Base-by-base conservation (phyloP, 2,329 filamentous ascomycete species). In the Neocucurbitaria cava region DNA sequence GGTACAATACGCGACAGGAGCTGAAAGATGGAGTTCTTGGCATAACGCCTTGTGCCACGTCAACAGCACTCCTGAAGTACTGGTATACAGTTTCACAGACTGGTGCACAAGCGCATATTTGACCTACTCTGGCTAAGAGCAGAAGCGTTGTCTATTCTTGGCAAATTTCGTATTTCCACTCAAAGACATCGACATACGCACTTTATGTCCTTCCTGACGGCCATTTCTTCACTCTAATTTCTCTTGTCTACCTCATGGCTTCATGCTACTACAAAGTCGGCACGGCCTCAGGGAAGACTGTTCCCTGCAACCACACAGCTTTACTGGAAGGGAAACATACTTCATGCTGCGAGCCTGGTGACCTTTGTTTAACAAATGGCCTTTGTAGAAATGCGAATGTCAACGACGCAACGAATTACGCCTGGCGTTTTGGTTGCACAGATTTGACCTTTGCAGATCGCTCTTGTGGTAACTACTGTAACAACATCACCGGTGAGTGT, bases 341-440 rank as follows among this genome's bases (percentile, higher is more conserved):
- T 11, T 26, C 46, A 7, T 49, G 46, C 20, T 49, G 46, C 38
- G 46, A 49, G 3, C 46, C 46, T 7, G 28, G 36, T 23, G 39
- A 49, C 28, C 46, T 42, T 23, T 49, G 46, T 10, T 39, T 49
- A 8, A 49, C 46, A n/a, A 49, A 49, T 28, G 46, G 46, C 3
- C 28, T 49, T 15, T 49, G 46, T 23, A 38, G 46, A 18, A 30
- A 49, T 17, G 28, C 46, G 26, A 39, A 18, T 10, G 46, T 28
- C 17, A 49, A 43, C 24, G 38, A 49, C 5, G 17, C 41, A 20
- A 49, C 46, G 13, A 49, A 49, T 20, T 49, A 35, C 30, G 46
- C 41, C 3, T 49, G 46, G 46, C 41, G 41, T 11, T 49, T 49
- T 18, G 46, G 46, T 30, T 42, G 28, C 39, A 49, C 46, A 20